Evolutionary conservation across 139 green algal genomes (phyloP), one percentile per base, ranked within the genome.

Genomic region (Deuterostichococcus epilithicus): DNA sequence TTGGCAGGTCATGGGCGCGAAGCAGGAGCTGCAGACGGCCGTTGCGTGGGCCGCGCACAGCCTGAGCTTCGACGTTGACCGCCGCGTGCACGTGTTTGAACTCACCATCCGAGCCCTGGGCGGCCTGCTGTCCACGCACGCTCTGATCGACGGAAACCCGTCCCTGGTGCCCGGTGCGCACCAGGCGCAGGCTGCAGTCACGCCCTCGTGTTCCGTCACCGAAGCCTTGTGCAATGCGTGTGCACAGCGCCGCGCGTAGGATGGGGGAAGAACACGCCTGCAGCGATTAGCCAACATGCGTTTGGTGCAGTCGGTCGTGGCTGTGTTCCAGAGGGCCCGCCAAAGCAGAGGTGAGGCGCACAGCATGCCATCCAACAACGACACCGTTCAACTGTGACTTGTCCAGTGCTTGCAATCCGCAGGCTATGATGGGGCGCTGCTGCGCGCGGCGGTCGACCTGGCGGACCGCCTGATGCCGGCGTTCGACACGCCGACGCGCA

Each of bases 401-500:
- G 30, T 74, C 69, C 28, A 70, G 1, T 6, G 33, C 52, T 34
- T 76, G 44, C 67, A 74, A 36, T 80, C 67, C 68, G 42, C 52
- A 63, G 52, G 60, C 1, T 94, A 94, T 63, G 76, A 89, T 25
- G 86, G 87, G 33, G 1, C 70, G 10, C 75, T 97, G 70, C 85
- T 97, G 67, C 28, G 58, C 13, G 66, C 84, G 38, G 91, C 91
- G 0, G 74, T 83, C 1, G 86, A 94, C 59, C 81, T 98, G 32
- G 88, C 85, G 0, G 77, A 94, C 45, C 79, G 86, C 37, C 82
- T 98, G 59, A 70, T 96, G 80, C 89, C 92, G 0, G 93, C 93
- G 0, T 98, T 97, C 68, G 74, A 94, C 63, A 96, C 91, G 1
- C 84, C 88, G 10, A 90, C 79, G 2, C 86, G 92, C 22, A 79